Percentiles rank a stretch among this genome's conserved stretches.
phyloP scores from a whole-genome alignment of 2,329 filamentous ascomycete species.

The Sporothrix phasma region DNA sequence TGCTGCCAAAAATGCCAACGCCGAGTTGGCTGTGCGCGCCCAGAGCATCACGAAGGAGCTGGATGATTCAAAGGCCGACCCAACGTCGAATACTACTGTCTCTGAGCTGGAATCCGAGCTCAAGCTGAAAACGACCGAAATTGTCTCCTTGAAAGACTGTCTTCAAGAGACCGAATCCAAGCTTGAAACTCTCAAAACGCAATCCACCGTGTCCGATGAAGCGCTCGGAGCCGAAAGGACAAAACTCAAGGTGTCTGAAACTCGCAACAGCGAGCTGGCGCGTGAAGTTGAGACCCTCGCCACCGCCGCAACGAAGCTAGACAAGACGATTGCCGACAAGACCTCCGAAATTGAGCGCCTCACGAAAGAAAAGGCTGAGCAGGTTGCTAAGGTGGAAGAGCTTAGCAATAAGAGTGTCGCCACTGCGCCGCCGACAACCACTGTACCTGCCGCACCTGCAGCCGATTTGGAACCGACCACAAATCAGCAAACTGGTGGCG shows the following conservation, averaged over 20 bases:
- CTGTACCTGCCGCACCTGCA: constrained; percentile 5
- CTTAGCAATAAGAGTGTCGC: constrained; percentile 3
- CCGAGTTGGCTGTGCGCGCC: constrained; percentile 55
- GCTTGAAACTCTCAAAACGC: constrained; percentile 35
- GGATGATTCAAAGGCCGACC: constrained; percentile 19
- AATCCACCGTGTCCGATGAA: constrained; percentile 28
- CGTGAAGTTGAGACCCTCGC: constrained; percentile 28
- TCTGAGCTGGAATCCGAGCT: constrained; percentile 31
- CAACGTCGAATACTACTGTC: not conserved
- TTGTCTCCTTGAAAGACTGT: constrained; percentile 40
- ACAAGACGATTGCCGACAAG: constrained; percentile 37
- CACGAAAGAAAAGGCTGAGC: constrained; percentile 23
- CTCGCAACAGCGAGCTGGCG: constrained; percentile 32
- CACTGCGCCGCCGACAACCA: not conserved
- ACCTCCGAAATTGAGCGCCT: constrained; percentile 34
- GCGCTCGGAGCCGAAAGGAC: constrained; percentile 25
- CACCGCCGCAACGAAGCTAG: constrained; percentile 32
- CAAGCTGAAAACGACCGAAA: constrained; percentile 37
- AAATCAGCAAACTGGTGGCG: not conserved
- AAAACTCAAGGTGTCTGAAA: constrained; percentile 27
- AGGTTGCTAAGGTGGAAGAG: constrained; percentile 9
- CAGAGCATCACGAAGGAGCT: constrained; percentile 59
- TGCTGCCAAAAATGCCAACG: constrained; percentile 55
- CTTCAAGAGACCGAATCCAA: constrained; percentile 35
- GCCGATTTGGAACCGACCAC: constrained; percentile 13